These are phyloP conservation scores for Penicillium bialowiezense DNA, from an alignment of 495 filamentous ascomycete genomes.

Conservation along the genomic window DNA sequence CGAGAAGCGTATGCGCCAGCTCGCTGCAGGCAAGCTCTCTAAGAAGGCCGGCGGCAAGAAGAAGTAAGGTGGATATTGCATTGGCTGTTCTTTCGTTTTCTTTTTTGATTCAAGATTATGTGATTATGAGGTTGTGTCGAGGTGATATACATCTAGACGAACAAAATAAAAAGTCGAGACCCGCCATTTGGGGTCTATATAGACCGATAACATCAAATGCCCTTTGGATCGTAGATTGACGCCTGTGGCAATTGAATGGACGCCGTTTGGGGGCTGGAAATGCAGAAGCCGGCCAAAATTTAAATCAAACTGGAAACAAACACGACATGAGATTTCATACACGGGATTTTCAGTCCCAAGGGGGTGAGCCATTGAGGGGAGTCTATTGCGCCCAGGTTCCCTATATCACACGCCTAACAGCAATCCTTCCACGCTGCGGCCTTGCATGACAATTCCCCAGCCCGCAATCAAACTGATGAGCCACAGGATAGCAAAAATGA, in stretches of 20 bases:
- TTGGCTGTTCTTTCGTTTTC: too few species aligned
- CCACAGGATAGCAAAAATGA: constrained; percentile 62
- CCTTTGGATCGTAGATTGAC: constrained; percentile 17
- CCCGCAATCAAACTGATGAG: constrained; percentile 54
- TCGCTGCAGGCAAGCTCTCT: constrained; percentile 27
- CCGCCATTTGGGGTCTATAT: not conserved
- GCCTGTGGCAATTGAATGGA: constrained; percentile 8
- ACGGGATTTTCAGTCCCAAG: constrained; percentile 2
- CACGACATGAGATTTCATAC: constrained; percentile 16
- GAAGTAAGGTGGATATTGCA: constrained; percentile 19
- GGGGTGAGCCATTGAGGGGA: not conserved
- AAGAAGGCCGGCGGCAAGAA: constrained; percentile 42
- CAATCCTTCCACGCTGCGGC: constrained; percentile 39
- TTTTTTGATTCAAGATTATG: constrained; percentile 1
- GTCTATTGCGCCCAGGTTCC: not conserved
- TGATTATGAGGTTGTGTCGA: constrained; percentile 3
- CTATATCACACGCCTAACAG: constrained; percentile 44
- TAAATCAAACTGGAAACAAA: constrained; percentile 7
- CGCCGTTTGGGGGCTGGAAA: constrained; percentile 8
- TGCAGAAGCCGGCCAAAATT: constrained; percentile 15
- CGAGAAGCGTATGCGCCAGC: constrained; percentile 33
- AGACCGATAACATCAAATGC: constrained; percentile 1
- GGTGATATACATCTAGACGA: not conserved
- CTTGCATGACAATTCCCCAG: constrained; percentile 47
- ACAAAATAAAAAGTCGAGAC: not conserved